Base-by-base conservation (phyloP, 2,329 filamentous ascomycete genomes). In the Rosellinia necatrix region DNA sequence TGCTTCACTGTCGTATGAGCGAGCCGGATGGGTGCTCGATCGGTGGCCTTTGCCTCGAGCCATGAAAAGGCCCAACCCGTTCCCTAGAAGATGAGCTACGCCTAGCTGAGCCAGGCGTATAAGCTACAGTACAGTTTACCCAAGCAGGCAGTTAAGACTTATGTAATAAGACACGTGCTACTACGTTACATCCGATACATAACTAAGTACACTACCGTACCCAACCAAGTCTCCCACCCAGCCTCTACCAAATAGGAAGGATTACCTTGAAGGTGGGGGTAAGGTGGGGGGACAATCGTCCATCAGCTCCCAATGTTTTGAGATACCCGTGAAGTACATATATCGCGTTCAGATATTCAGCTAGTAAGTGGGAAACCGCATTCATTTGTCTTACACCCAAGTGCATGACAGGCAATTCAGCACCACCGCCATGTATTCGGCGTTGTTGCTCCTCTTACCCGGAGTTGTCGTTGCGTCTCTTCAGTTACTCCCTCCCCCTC, bases 401-500 rank as follows among this genome's bases (percentile, higher is more conserved):
- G 17, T 25, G 29, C 13, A 47, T 29, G 47, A n/a, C n/a, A n/a
- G n/a, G n/a, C n/a, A 17, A 44, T 41, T 34, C n/a, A 49, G 25
- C 32, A n/a, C 22, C 24, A 12, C 8, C 41, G 34, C 3, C 27
- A 62, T 62, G 59, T 52, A 60, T 42, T 49, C 10, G 10, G 3
- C 32, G n/a, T 24, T 49, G 9, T 42, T 49, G 13, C 29, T 55
- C 2, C 6, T 58, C 50, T 29, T 52, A 19, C 19, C 44, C 10
- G 49, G 41, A 22, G 52, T 30, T 5, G 50, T 46, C 35, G 49
- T 44, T 19, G 52, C 56, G 3, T 53, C 60, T 43, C 38, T 59
- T 35, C 58, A 61, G 38, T 24, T 44, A 8, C 58, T 63, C 7
- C 55, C 60, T 27, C 60, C 58, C 6, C 17, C 41, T 9, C 22